Conservation (phyloP, 2,329 filamentous ascomycete genomes). For the Ophiosphaerella herpotricha region DNA sequence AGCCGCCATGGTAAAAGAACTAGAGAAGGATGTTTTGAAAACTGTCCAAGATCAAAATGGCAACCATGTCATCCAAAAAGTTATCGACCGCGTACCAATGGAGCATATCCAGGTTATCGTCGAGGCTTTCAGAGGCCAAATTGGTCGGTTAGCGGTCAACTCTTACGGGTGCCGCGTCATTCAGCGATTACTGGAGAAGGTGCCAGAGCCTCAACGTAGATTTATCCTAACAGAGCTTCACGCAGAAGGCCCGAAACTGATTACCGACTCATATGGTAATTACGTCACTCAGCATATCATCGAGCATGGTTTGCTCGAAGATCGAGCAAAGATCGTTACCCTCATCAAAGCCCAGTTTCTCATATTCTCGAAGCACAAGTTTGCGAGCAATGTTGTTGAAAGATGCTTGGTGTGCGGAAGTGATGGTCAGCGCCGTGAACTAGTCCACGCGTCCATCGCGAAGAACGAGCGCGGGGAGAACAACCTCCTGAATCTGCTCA, state of each 20-base stretch:
- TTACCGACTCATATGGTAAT: slow-evolving; percentile 90
- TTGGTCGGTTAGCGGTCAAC: slow-evolving; percentile 75
- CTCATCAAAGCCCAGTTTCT: slow-evolving; percentile 75
- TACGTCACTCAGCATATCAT: slow-evolving; percentile 96
- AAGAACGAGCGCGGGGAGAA: slow-evolving; percentile 67
- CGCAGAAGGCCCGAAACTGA: slow-evolving; percentile 69
- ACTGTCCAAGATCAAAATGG: slow-evolving; percentile 88
- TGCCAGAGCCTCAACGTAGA: slow-evolving; percentile 70
- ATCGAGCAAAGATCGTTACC: slow-evolving; percentile 73
- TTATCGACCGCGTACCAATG: slow-evolving; percentile 78
- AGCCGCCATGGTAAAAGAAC: slow-evolving; percentile 78
- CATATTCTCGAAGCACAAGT: slow-evolving; percentile 88
- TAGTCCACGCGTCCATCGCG: slow-evolving; percentile 57
- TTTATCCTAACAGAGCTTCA: slow-evolving; percentile 81
- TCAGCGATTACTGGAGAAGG: slow-evolving; percentile 86
- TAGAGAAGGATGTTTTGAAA: slow-evolving; percentile 74
- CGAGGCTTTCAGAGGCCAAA: slow-evolving; percentile 75
- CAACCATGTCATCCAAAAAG: slow-evolving; percentile 96
- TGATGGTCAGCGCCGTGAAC: slow-evolving; percentile 68
- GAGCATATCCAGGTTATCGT: slow-evolving; percentile 85
- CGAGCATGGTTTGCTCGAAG: slow-evolving; percentile 72
- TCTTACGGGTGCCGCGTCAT: slow-evolving; percentile 90
- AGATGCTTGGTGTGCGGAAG: slow-evolving; percentile 80
- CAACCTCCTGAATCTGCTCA: slow-evolving; percentile 77
- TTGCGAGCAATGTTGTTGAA: slow-evolving; percentile 95